Conservation (phyloP, 2,329 filamentous ascomycete genomes). For the Colletotrichum sp. region DNA sequence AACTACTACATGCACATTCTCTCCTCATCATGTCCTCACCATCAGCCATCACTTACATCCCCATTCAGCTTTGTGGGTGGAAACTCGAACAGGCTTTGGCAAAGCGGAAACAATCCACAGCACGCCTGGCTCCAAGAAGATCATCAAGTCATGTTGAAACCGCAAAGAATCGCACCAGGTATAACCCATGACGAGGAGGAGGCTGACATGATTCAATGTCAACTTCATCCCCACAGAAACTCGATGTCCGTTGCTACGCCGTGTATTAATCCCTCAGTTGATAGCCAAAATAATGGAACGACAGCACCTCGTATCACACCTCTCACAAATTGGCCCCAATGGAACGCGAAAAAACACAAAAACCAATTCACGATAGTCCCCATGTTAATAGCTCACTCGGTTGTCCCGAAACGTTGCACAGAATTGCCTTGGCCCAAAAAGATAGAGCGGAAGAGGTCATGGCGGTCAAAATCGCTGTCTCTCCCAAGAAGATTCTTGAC, state of each 20-base stretch:
- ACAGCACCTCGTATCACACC: background rate
- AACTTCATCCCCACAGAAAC: background rate
- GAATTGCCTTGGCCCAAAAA: background rate
- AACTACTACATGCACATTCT: background rate
- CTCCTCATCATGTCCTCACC: background rate
- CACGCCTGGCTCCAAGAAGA: too few relatives aligned
- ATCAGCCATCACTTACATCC: rapidly evolving
- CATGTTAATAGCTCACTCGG: background rate
- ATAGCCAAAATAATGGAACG: background rate
- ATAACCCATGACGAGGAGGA: background rate
- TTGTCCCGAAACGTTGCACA: background rate
- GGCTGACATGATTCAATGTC: background rate
- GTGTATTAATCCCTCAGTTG: background rate
- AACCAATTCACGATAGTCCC: background rate
- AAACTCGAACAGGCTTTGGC: background rate
- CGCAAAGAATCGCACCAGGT: background rate
- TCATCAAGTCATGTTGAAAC: background rate
- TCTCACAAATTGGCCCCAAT: background rate
- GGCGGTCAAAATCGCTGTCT: background rate
- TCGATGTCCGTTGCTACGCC: background rate
- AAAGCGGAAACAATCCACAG: too few relatives aligned
- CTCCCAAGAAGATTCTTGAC: background rate
- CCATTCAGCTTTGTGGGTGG: rapidly evolving
- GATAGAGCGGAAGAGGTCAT: background rate
- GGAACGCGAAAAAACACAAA: background rate